Percentiles rank a stretch among this genome's conserved stretches.
Conservation (phyloP, 2,329 filamentous ascomycete species). For the Xylariaceae sp. region DNA sequence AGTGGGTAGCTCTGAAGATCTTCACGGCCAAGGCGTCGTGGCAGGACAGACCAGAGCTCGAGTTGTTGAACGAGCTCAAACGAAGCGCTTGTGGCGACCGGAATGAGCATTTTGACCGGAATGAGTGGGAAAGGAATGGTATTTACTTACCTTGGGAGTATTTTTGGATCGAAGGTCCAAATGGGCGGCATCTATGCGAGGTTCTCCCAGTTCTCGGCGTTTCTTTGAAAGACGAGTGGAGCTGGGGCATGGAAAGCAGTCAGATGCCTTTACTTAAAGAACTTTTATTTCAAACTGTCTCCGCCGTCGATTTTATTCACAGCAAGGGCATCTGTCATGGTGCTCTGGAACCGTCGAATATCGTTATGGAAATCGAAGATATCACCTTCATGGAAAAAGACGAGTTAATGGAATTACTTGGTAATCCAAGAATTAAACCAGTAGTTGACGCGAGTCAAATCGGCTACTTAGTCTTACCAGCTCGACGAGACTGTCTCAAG, state of each 20-base stretch:
- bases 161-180: background rate
- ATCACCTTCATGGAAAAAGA: background rate
- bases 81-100: no score
- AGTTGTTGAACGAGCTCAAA: background rate
- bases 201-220: background rate
- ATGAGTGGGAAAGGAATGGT: background rate
- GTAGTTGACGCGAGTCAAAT: background rate
- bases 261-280: background rate
- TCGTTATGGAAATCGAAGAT: background rate
- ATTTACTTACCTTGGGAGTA: background rate
- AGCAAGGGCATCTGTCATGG: background rate
- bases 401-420: background rate
- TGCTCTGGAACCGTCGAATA: background rate
- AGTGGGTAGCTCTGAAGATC: background rate
- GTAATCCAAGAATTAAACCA: background rate
- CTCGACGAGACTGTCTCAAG: background rate
- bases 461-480: background rate
- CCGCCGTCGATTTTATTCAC: background rate
- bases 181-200: background rate
- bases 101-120: background rate
- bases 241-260: background rate
- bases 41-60: background rate
- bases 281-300: background rate
- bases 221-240: background rate
- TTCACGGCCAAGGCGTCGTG: background rate